Conservation (phyloP, 2,329 filamentous ascomycete genomes). For the Monilinia fructigena region DNA sequence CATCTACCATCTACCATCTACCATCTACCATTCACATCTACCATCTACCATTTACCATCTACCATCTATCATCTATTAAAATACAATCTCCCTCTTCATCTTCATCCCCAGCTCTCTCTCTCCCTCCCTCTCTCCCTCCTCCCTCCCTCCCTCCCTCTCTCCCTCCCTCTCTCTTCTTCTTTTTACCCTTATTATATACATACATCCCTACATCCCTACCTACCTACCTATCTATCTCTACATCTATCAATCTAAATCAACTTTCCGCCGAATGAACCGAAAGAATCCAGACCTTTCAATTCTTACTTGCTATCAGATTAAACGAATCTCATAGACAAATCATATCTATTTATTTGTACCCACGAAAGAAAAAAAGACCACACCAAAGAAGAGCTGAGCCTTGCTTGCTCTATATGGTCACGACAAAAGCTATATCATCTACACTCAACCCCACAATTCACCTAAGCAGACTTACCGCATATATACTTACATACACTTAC, state of each 20-base stretch:
- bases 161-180: background rate
- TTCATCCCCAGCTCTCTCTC: background rate
- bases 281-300: too few relatives aligned
- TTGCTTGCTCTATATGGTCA: slow-evolving; percentile 35
- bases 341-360: background rate
- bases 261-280: too few relatives aligned
- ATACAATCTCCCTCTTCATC: too few relatives aligned
- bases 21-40: too few relatives aligned
- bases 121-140: too few relatives aligned
- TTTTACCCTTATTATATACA: background rate
- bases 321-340: background rate
- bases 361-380: background rate
- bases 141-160: too few relatives aligned
- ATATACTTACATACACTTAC: slow-evolving; percentile 20
- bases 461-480: slow-evolving; percentile 20
- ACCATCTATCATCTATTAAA: too few relatives aligned
- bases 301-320: background rate
- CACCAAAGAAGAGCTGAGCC: slow-evolving; percentile 31
- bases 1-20: too few relatives aligned
- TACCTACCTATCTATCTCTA: too few relatives aligned
- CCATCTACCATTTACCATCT: too few relatives aligned
- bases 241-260: too few relatives aligned
- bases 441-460: slow-evolving; percentile 21
- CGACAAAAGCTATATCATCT: slow-evolving; percentile 26
- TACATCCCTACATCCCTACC: too few relatives aligned